phyloP scores from a whole-genome alignment of 148 eudicot species.

The Nyssa sinensis region DNA sequence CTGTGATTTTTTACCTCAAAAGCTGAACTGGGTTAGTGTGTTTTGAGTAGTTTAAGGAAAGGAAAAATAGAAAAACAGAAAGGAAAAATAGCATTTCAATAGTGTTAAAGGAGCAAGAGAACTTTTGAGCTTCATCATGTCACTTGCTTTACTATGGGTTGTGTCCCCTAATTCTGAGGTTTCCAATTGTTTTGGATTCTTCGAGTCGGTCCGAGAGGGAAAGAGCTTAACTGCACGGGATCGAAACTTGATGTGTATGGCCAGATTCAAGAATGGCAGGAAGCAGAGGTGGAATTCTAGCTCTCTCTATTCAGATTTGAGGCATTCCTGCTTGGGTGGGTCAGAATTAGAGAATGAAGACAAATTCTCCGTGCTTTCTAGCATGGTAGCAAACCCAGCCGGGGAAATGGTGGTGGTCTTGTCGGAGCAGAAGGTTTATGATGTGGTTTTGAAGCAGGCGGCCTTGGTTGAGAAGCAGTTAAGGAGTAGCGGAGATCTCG shows the following conservation, averaged over 20 bases:
- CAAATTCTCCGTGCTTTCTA: constrained; percentile 46
- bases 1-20: neutral
- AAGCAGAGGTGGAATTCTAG: constrained; percentile 40
- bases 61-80: neutral
- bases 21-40: neutral
- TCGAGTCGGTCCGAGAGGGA: constrained; percentile 37
- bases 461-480: constrained; percentile 67
- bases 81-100: neutral
- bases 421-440: constrained; percentile 88
- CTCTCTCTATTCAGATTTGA: constrained; percentile 22
- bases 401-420: constrained; percentile 68
- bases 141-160: constrained; percentile 61
- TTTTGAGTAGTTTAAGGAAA: neutral
- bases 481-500: constrained; percentile 47
- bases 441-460: constrained; percentile 92
- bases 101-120: neutral
- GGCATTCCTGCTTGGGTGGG: constrained; percentile 22
- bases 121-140: constrained; percentile 32
- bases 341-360: constrained; percentile 36
- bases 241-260: constrained; percentile 22
- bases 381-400: constrained; percentile 65
- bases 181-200: constrained; percentile 38
- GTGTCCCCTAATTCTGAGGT: constrained; percentile 58
- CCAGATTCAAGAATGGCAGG: constrained; percentile 39
- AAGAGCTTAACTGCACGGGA: constrained; percentile 17